phyloP scores from a whole-genome alignment of 2,329 filamentous ascomycete genomes.

The Aureobasidium leucospermi region DNA sequence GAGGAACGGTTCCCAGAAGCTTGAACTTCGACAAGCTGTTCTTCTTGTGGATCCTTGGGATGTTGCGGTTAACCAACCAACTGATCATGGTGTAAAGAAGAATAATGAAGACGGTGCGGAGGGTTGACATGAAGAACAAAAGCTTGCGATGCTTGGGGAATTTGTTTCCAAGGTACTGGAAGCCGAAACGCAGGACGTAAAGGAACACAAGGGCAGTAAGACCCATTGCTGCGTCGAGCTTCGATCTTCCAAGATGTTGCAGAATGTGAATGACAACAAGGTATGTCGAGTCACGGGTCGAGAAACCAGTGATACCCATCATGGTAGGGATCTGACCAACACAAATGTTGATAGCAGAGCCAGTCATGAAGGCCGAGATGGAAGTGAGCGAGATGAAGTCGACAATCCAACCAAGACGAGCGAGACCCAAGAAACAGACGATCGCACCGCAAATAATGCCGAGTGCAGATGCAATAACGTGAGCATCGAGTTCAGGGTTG shows the following conservation, averaged over 20 bases:
- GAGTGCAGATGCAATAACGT: constrained; percentile 70
- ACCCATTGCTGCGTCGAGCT: constrained; percentile 79
- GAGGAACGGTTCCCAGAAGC: constrained; percentile 69
- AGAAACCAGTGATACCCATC: constrained; percentile 59
- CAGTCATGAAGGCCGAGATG: constrained; percentile 94
- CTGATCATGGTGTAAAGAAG: constrained; percentile 87
- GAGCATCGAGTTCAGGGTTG: constrained; percentile 51
- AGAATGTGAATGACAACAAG: constrained; percentile 75
- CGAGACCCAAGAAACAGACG: constrained; percentile 68
- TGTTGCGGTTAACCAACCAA: constrained; percentile 63
- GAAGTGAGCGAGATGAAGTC: constrained; percentile 87
- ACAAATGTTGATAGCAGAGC: constrained; percentile 82
- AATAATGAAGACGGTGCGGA: constrained; percentile 87
- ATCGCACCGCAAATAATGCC: constrained; percentile 72
- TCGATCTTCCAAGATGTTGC: constrained; percentile 59
- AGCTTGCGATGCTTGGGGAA: constrained; percentile 62
- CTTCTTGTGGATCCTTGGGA: constrained; percentile 40
- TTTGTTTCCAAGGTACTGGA: constrained; percentile 60
- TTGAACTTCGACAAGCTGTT: constrained; percentile 50
- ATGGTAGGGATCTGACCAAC: constrained; percentile 74
- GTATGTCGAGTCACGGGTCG: constrained; percentile 70
- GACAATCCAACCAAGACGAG: constrained; percentile 81
- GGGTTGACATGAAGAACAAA: constrained; percentile 84
- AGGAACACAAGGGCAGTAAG: constrained; percentile 72
- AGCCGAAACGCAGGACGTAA: constrained; percentile 63